phyloP scores from a whole-genome alignment of 192 early-diverging fungal species.

The Backusella morwellensis region DNA sequence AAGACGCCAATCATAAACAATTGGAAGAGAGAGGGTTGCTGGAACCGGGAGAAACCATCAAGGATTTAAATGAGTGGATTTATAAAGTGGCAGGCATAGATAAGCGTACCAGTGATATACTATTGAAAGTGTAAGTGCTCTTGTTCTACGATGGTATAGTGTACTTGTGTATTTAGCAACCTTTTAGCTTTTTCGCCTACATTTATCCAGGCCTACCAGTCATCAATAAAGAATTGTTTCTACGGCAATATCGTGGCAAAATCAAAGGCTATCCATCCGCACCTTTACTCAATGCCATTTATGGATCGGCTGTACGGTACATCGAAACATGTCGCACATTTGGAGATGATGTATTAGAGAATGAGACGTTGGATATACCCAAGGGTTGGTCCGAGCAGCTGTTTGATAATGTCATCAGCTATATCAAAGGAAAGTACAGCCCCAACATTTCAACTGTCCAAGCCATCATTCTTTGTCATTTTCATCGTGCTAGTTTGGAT shows the following conservation, averaged over 20 bases:
- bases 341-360: conserved; percentile 8
- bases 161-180: background rate
- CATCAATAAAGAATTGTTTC: conserved; percentile 60
- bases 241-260: conserved; percentile 36
- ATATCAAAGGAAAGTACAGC: conserved; percentile 10
- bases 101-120: conserved; percentile 22
- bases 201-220: conserved; percentile 72
- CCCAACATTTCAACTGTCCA: conserved; percentile 24
- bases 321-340: conserved; percentile 23
- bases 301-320: conserved; percentile 28
- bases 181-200: conserved; percentile 53
- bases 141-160: too few species aligned
- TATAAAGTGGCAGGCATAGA: conserved; percentile 22
- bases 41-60: conserved; percentile 15
- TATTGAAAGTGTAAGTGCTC: conserved; percentile 26
- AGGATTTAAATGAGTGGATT: conserved; percentile 25
- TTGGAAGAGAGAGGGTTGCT: conserved; percentile 16
- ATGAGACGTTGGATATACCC: conserved; percentile 14
- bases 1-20: background rate
- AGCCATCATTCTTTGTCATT: conserved; percentile 27
- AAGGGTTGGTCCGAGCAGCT: conserved; percentile 24
- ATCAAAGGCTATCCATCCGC: conserved; percentile 22
- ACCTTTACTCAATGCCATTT: conserved; percentile 27
- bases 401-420: conserved; percentile 24
- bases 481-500: conserved; percentile 26